phyloP scores from a whole-genome alignment of 257 asterid genomes.

The Craterostigma plantagineum region DNA sequence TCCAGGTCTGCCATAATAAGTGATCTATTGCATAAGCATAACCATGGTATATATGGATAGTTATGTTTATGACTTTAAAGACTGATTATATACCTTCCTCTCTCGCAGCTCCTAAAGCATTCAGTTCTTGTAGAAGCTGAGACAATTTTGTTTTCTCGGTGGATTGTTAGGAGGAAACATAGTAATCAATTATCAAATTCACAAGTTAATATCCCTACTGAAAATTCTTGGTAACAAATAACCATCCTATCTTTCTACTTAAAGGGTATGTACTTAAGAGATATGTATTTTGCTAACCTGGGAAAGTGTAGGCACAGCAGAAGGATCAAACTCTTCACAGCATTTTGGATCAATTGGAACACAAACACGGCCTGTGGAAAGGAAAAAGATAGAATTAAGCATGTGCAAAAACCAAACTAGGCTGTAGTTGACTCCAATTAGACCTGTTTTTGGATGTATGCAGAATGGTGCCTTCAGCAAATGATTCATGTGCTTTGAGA shows the following conservation, averaged over 20 bases:
- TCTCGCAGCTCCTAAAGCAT: constrained; percentile 25
- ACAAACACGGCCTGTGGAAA: constrained; percentile 63
- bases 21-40: constrained; percentile 2
- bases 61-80: constrained; percentile 5
- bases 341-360: constrained; percentile 73
- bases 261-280: background rate
- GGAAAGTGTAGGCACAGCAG: constrained; percentile 72
- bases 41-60: constrained; percentile 4
- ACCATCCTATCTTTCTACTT: too few species aligned
- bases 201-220: background rate
- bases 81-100: constrained; percentile 31
- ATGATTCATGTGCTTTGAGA: constrained; percentile 80
- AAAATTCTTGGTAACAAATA: too few species aligned
- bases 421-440: too few species aligned
- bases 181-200: background rate
- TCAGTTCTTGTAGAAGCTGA: constrained; percentile 83
- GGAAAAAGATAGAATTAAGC: background rate
- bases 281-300: constrained; percentile 26
- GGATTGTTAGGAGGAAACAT: constrained; percentile 1
- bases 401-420: background rate
- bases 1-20: constrained; percentile 37
- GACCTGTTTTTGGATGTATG: constrained; percentile 87
- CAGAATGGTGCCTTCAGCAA: constrained; percentile 90
- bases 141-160: background rate
- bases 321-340: constrained; percentile 82